Conservation (phyloP, 768 basidiomycete species). For the Tylopilus subfusipes region DNA sequence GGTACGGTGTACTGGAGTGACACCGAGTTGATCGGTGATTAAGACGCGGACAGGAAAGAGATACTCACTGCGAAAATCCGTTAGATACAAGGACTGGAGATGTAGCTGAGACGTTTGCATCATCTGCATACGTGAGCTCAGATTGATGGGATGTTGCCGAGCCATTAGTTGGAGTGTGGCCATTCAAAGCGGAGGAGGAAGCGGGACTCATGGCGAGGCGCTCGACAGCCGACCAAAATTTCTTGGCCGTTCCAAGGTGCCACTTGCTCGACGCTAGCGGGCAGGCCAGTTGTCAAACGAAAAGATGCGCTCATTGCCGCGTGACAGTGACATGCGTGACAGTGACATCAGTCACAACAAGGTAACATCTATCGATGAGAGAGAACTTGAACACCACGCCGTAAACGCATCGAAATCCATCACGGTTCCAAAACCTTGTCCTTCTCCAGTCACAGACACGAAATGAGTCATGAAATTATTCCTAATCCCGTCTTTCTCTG, state of each 20-base stretch:
- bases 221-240: constrained; percentile 1
- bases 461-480: constrained; percentile 61
- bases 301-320: constrained; percentile 19
- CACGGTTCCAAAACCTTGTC: constrained; percentile 41
- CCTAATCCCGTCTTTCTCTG: constrained; percentile 35
- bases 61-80: constrained; percentile 59
- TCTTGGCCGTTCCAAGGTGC: background rate
- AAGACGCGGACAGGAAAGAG: background rate
- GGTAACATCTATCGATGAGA: no score
- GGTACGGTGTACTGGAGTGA: constrained; percentile 42
- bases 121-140: constrained; percentile 37
- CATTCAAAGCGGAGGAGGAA: constrained; percentile 43
- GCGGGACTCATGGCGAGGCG: constrained; percentile 24
- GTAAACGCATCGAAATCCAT: constrained; percentile 29
- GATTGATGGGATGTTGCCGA: constrained; percentile 36
- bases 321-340: constrained; percentile 20
- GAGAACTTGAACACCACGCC: constrained; percentile 18
- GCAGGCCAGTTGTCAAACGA: constrained; percentile 2
- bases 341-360: constrained; percentile 20
- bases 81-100: constrained; percentile 45
- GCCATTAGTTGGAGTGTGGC: constrained; percentile 52
- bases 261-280: background rate
- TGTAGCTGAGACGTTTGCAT: constrained; percentile 16
- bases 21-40: constrained; percentile 7
- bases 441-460: constrained; percentile 44